Conservation (phyloP, 2,329 filamentous ascomycete species). For the Davidsoniella australis region DNA sequence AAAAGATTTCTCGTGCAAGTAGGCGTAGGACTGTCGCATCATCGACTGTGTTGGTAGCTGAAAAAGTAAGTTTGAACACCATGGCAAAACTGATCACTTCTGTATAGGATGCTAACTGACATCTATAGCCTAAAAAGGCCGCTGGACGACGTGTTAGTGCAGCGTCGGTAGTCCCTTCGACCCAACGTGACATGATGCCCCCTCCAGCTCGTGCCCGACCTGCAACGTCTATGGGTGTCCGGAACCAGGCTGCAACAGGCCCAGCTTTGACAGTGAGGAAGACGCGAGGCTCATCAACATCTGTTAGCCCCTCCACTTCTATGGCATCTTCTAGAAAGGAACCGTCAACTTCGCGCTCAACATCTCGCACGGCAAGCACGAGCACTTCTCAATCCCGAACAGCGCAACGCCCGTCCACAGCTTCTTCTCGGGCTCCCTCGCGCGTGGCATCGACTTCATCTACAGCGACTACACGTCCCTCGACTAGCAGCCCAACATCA, state of each 20-base stretch:
- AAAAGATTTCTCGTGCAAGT: conserved; percentile 23
- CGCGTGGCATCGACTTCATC: conserved; percentile 5
- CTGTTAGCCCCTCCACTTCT: background rate
- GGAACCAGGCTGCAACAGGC: background rate
- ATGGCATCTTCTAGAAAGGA: background rate
- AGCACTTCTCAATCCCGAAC: background rate
- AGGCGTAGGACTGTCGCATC: conserved; percentile 43
- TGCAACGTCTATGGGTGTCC: conserved; percentile 4
- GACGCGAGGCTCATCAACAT: background rate
- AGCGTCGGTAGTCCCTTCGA: conserved; percentile 22
- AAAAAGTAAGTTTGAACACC: conserved; percentile 22
- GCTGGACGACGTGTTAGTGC: conserved; percentile 29
- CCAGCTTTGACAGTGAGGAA: conserved; percentile 8
- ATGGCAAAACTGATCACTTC: background rate
- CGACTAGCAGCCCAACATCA: conserved; percentile 10
- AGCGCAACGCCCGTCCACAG: conserved; percentile 1
- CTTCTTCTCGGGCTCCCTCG: conserved; percentile 5
- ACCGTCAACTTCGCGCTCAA: background rate
- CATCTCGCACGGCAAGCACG: background rate
- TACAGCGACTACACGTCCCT: conserved; percentile 7
- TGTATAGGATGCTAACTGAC: background rate
- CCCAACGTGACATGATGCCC: background rate
- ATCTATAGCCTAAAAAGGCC: background rate
- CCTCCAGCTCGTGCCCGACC: background rate
- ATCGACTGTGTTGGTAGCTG: conserved; percentile 17